These are phyloP conservation scores for Aspergillus steynii DNA, from an alignment of 495 filamentous ascomycete genomes.

Conservation along the genomic window DNA sequence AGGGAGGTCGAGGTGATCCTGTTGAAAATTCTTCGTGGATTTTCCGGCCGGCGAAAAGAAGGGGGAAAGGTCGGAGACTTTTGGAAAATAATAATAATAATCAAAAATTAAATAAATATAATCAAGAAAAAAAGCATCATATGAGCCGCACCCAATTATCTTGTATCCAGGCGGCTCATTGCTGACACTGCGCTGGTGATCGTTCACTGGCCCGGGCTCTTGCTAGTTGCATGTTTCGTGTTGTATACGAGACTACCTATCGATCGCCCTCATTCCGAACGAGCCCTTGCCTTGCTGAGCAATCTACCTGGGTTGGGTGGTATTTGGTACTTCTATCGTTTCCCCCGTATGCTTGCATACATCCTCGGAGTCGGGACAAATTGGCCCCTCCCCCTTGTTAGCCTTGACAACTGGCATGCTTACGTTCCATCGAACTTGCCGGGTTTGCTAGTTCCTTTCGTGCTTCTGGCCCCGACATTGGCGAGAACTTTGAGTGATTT, in stretches of 20 bases:
- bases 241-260: not conserved
- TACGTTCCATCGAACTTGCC: slow-evolving; percentile 2
- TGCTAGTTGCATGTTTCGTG: slow-evolving; percentile 21
- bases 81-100: not conserved
- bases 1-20: no score
- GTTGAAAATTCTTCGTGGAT: no score
- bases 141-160: slow-evolving; percentile 31
- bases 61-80: no score
- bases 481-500: not conserved
- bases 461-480: not conserved
- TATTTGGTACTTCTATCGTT: no score
- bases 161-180: slow-evolving; percentile 13
- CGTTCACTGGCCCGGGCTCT: slow-evolving; percentile 18
- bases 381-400: slow-evolving; percentile 1
- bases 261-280: no score
- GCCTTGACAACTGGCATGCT: slow-evolving; percentile 14
- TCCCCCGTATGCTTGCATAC: no score
- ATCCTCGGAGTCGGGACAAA: not conserved
- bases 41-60: no score
- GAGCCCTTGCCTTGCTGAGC: not conserved
- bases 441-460: not conserved
- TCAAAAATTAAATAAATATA: not conserved
- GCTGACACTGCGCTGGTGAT: slow-evolving; percentile 19
- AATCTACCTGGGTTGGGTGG: no score
- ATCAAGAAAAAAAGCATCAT: slow-evolving; percentile 3